phyloP scores from a whole-genome alignment of 805 yeast species.

The Saccharomycopsis selenospora region DNA sequence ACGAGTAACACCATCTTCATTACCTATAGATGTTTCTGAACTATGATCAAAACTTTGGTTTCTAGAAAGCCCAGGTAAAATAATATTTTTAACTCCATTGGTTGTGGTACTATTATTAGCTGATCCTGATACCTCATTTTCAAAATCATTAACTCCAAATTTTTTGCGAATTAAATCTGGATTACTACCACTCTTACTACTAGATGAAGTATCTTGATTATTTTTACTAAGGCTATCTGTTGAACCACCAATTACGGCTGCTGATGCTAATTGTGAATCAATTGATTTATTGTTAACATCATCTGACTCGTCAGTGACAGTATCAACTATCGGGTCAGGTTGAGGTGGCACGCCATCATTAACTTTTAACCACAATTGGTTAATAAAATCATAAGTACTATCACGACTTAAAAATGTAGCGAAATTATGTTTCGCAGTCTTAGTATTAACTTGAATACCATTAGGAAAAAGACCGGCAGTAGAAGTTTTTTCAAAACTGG shows the following conservation, averaged over 20 bases:
- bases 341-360: neutral
- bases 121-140: neutral
- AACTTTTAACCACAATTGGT: slow-evolving; percentile 52
- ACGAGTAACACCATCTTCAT: neutral
- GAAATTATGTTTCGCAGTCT: slow-evolving; percentile 56
- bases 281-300: neutral
- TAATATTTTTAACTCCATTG: neutral
- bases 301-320: neutral
- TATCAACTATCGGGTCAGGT: neutral
- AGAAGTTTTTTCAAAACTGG: slow-evolving; percentile 66
- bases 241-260: too few species aligned
- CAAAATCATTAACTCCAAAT: neutral
- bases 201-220: neutral
- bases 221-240: too few species aligned
- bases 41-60: neutral
- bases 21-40: too few species aligned
- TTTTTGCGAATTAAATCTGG: neutral
- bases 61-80: neutral
- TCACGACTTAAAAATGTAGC: slow-evolving; percentile 86
- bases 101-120: neutral
- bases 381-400: slow-evolving; percentile 61
- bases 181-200: neutral
- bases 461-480: slow-evolving; percentile 91
- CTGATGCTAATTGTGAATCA: neutral
- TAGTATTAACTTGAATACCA: slow-evolving; percentile 69